Evolutionary conservation across 202 grass and related monocot species (phyloP).

Genomic region (Panicum virgatum): DNA sequence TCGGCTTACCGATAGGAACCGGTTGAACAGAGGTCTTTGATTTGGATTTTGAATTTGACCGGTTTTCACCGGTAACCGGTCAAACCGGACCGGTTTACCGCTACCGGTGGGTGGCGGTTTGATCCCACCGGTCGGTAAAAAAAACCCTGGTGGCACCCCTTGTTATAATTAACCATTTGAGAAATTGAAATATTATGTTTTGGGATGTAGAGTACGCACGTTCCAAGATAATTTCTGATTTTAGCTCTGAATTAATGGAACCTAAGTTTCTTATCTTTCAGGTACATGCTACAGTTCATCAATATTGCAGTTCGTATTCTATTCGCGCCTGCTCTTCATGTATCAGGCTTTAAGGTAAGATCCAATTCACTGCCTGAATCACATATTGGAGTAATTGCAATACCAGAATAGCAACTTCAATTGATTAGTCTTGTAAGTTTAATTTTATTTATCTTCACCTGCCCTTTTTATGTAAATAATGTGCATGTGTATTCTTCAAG

Average conservation of each 20-base stretch:
- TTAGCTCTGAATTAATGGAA: neutral
- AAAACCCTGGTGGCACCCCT: conserved; percentile 16
- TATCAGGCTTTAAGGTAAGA: conserved; percentile 96
- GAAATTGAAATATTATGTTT: conserved; percentile 1
- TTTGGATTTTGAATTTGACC: no score
- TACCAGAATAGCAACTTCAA: neutral
- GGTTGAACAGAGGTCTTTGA: no score
- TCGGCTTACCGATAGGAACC: no score
- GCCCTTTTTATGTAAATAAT: conserved; percentile 24
- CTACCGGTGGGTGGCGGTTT: no score
- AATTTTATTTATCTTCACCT: conserved; percentile 8
- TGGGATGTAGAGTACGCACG: neutral
- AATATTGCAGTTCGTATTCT: conserved; percentile 82
- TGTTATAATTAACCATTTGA: neutral
- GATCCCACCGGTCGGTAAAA: no score
- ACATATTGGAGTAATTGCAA: conserved; percentile 18
- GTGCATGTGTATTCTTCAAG: conserved; percentile 8
- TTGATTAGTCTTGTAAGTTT: conserved; percentile 1
- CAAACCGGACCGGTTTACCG: no score
- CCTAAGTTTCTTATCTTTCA: conserved; percentile 46
- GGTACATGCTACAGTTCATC: conserved; percentile 81
- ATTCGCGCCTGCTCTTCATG: conserved; percentile 81
- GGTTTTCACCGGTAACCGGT: no score
- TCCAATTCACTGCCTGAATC: conserved; percentile 9
- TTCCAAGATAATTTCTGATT: conserved; percentile 21